phyloP scores from a whole-genome alignment of 768 basidiomycete species.

The Mycena polygramma region DNA sequence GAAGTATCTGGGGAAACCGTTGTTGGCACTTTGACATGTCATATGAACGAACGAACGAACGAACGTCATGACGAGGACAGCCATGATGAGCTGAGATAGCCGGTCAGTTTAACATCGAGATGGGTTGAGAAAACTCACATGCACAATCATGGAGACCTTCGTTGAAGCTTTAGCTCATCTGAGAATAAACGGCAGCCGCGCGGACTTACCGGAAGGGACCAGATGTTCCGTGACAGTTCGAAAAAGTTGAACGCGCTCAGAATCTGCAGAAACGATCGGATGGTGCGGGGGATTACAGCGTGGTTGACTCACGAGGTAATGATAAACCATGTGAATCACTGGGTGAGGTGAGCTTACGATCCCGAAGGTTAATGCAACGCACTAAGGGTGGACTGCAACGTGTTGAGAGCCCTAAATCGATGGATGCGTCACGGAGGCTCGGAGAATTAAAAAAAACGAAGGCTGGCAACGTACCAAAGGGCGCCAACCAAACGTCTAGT shows the following conservation, averaged over 20 bases:
- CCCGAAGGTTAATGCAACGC: background rate
- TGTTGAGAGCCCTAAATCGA: background rate
- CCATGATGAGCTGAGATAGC: constrained; percentile 2
- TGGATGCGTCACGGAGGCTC: background rate
- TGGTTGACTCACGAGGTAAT: background rate
- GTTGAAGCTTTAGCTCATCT: background rate
- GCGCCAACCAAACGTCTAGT: background rate
- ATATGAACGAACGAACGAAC: background rate
- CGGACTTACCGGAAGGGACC: constrained; percentile 13
- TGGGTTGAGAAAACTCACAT: constrained; percentile 2
- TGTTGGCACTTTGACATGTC: background rate
- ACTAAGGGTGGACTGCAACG: constrained; percentile 1
- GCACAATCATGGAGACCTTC: constrained; percentile 17
- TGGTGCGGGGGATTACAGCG: background rate
- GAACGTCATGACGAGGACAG: constrained; percentile 3
- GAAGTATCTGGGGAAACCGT: constrained; percentile 9
- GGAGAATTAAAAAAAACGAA: background rate
- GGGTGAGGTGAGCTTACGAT: background rate
- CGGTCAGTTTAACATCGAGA: background rate
- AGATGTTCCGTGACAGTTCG: constrained; percentile 11
- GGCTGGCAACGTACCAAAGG: background rate
- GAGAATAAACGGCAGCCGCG: background rate
- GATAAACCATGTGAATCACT: background rate
- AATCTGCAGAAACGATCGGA: background rate
- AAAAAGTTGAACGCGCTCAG: constrained; percentile 11